Percentiles rank a stretch among this genome's conserved stretches.
phyloP scores from a whole-genome alignment of 352 stramenopile genomes.

The Globisporangium cystogenes region DNA sequence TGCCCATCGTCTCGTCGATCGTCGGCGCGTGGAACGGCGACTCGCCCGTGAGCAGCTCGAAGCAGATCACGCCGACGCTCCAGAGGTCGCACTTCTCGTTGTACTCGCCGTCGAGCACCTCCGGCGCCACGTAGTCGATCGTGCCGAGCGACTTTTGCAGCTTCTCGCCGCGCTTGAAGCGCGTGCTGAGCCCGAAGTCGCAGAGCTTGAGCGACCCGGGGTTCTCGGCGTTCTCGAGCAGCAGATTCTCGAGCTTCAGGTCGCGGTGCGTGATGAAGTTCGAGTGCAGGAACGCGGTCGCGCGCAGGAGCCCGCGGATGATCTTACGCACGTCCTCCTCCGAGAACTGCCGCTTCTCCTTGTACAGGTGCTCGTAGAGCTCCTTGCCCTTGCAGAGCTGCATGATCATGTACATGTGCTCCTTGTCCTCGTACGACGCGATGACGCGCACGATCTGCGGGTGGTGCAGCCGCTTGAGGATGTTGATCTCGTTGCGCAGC shows the following conservation, averaged over 20 bases:
- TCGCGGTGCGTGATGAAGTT: constrained; percentile 80
- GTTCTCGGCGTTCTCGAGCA: constrained; percentile 63
- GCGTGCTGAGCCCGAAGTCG: constrained; percentile 77
- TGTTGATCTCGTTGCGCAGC: constrained; percentile 72
- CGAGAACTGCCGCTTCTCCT: constrained; percentile 48
- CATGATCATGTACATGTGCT: constrained; percentile 87
- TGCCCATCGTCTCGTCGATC: constrained; percentile 74
- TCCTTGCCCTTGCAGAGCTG: constrained; percentile 82
- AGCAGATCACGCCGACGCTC: constrained; percentile 78
- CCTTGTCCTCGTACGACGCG: constrained; percentile 67
- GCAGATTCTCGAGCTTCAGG: constrained; percentile 79
- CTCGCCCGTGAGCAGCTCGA: constrained; percentile 57
- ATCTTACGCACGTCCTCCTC: constrained; percentile 66
- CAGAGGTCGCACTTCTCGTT: constrained; percentile 79
- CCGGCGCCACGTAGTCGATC: constrained; percentile 79
- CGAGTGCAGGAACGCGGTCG: constrained; percentile 70
- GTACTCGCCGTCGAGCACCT: constrained; percentile 81
- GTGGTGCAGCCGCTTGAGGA: constrained; percentile 72
- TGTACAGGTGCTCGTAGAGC: constrained; percentile 73
- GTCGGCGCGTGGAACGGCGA: constrained; percentile 69
- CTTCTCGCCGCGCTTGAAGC: constrained; percentile 67
- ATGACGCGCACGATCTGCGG: constrained; percentile 79
- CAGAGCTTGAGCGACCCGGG: constrained; percentile 71
- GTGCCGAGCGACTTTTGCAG: constrained; percentile 69
- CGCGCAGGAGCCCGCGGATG: constrained; percentile 51